A percentile compares a stretch with the other conserved stretches of the same genome.
phyloP scores from a whole-genome alignment of 2,329 filamentous ascomycete species.

The Colletotrichum sp. region DNA sequence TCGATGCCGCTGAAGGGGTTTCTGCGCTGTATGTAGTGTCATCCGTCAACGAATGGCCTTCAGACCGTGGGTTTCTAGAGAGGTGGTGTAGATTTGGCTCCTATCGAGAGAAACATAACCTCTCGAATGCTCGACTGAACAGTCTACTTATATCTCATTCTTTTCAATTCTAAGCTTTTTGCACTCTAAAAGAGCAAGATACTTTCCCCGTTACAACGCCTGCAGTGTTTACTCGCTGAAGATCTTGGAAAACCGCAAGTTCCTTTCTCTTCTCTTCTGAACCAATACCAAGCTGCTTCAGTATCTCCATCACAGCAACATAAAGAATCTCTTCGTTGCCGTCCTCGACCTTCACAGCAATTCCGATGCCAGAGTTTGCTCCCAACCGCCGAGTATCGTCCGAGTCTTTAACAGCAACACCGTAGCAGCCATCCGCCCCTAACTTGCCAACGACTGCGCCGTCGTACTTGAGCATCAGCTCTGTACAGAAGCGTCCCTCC shows the following conservation, averaged over 20 bases:
- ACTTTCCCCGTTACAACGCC: background rate
- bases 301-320: background rate
- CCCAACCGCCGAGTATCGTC: background rate
- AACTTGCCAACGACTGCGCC: background rate
- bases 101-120: background rate
- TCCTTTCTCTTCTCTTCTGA: background rate
- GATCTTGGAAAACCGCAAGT: background rate
- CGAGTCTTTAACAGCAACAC: rapidly evolving
- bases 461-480: background rate
- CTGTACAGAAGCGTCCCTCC: background rate
- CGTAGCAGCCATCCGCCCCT: background rate
- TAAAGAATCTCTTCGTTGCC: background rate
- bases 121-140: rapidly evolving
- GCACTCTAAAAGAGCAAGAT: background rate
- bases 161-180: background rate
- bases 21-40: background rate
- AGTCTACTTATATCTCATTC: rapidly evolving
- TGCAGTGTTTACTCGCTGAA: background rate
- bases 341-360: background rate
- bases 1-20: background rate
- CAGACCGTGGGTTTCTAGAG: background rate
- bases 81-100: background rate
- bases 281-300: background rate
- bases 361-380: background rate
- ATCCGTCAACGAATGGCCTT: background rate